A percentile compares a stretch with the other conserved stretches of the same genome.
These are phyloP conservation scores for Phaffomyces opuntiae DNA, from an alignment of 805 yeast species.

Conservation along the genomic window DNA sequence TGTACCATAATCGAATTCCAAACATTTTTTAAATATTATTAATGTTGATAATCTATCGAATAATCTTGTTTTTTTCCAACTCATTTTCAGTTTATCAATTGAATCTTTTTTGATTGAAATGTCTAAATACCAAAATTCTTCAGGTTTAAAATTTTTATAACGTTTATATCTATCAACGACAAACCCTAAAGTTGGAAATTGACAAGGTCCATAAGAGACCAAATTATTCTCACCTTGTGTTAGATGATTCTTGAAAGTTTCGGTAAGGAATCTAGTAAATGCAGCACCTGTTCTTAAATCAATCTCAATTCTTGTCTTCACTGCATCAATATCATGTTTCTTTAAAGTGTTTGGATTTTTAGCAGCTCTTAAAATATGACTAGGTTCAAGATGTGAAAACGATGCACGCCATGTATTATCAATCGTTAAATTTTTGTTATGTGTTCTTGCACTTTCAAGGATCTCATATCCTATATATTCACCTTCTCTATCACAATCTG, in stretches of 20 bases:
- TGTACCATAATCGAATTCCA: conserved; percentile 41
- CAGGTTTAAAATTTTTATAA: conserved; percentile 63
- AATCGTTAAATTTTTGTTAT: conserved; percentile 36
- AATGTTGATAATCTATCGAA: conserved; percentile 67
- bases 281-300: conserved; percentile 87
- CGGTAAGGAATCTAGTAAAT: conserved; percentile 75
- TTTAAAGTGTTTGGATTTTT: conserved; percentile 57
- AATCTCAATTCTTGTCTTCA: conserved; percentile 74
- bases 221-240: not conserved
- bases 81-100: conserved; percentile 30
- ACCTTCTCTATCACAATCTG: conserved; percentile 97
- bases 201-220: conserved; percentile 86
- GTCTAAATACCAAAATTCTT: conserved; percentile 72
- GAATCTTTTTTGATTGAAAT: conserved; percentile 37
- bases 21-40: conserved; percentile 61
- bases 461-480: conserved; percentile 89
- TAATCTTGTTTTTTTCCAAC: conserved; percentile 68
- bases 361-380: conserved; percentile 74
- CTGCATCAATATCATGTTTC: conserved; percentile 71
- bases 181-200: conserved; percentile 94
- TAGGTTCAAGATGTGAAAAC: conserved; percentile 79
- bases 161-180: conserved; percentile 87
- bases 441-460: conserved; percentile 54
- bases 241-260: conserved; percentile 30
- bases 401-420: conserved; percentile 62